Evolutionary conservation across 345 rosid genomes (phyloP), one percentile per base, ranked within the genome.

Genomic region (Eucalyptus marginata): DNA sequence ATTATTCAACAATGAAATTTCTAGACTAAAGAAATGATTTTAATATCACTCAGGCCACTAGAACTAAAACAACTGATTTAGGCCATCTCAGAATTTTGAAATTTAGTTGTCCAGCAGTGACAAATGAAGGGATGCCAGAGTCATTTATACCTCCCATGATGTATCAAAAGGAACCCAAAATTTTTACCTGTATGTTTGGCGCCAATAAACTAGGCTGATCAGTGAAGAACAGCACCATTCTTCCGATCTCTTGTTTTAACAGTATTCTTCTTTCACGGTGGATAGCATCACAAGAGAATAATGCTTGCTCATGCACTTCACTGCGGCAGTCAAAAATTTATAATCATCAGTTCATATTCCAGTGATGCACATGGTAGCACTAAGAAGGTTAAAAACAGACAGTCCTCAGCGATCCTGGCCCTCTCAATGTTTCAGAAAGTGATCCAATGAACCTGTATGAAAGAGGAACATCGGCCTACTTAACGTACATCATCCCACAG

Each of bases 181-280:
- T 14, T n/a, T n/a, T 15, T 88, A 96, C 99, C 97, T 97, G 99
- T 91, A 98, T 96, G 93, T 98, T 98, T 91, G 99, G 99, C 49
- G 99, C 99, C 94, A 98, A 92, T 90, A 98, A 94, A 93, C 99
- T 98, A 76, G 99, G 99, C 92, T 98, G 99, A 93, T 98, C 99
- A 36, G 99, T 96, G 88, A 97, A 97, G 92, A 98, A 98, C 89
- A 97, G 94, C 90, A 97, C 98, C 99, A 98, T 98, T 94, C 99
- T 95, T 90, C 99, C 99, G 85, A 97, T 96, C 93, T 98, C 99
- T 92, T 98, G 99, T 93, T 98, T 98, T 86, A 97, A 89, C 89
- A 98, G 91, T 93, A 96, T 96, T 93, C 99, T 95, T 92, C 99
- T 96, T 93, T 97, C 99, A 90, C 91, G 94, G 91, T 96, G 99